Evolutionary conservation across 75 land plant genomes (phyloP).

Genomic region (Sequoia sempervirens): DNA sequence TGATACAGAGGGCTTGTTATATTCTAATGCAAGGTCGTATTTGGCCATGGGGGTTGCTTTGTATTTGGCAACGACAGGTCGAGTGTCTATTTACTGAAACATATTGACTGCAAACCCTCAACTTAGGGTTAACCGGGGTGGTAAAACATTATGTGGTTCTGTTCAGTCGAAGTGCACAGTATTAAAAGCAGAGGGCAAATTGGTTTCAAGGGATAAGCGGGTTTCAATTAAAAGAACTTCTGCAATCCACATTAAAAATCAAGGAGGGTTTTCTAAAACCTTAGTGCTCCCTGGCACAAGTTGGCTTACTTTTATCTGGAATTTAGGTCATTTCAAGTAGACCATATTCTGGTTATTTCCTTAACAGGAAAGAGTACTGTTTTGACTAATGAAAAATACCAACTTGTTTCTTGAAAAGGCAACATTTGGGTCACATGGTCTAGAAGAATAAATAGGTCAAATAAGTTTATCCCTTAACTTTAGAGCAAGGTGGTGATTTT

Average conservation of each 20-base stretch:
- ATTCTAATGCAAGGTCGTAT: background rate
- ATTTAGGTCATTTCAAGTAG: background rate
- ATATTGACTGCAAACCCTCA: background rate
- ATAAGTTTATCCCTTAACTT: background rate
- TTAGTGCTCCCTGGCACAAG: background rate
- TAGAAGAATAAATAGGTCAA: background rate
- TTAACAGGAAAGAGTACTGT: background rate
- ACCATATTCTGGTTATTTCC: background rate
- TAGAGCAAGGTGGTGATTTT: background rate
- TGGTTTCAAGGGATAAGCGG: background rate
- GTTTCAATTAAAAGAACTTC: background rate
- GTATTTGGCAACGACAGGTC: background rate
- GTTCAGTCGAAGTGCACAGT: background rate
- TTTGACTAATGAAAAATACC: background rate
- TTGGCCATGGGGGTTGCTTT: background rate
- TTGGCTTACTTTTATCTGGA: background rate
- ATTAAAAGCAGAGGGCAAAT: background rate
- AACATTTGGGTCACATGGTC: background rate
- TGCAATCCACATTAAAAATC: background rate
- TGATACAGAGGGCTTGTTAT: background rate
- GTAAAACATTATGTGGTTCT: background rate
- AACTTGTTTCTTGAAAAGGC: background rate
- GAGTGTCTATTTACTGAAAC: background rate
- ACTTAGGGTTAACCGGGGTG: conserved; percentile 4
- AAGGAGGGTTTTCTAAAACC: background rate